Base-by-base conservation (phyloP, 1,139 yeast species). In the Saccharomyces hybrid region DNA sequence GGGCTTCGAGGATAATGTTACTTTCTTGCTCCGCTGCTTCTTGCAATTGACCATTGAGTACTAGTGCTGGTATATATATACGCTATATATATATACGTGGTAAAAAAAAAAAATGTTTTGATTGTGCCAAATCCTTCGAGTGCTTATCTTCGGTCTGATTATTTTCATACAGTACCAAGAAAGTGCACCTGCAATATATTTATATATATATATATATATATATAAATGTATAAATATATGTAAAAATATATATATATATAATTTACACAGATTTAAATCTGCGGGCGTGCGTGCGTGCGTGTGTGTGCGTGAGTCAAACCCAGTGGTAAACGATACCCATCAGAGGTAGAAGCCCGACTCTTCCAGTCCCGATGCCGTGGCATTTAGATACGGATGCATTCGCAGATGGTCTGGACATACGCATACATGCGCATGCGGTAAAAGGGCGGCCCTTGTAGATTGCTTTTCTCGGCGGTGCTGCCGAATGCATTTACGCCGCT, bases 141-240 rank as follows among this genome's bases (percentile, higher is more conserved):
- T 16, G 8, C 21, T 38, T 14, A 34, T 9, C 44, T 16, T 24
- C 9, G 19, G 24, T 9, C 7, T 38, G 19, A 2, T 7, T 8
- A 9, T 11, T 24, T 60, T 58, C 12, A 16, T 3, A 38, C 48
- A 38, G n/a, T 28, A 38, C 12, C 24, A 21, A 34, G 21, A 38
- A 16, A 16, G 48, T 46, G 48, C 31, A 46, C 31, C 11, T 46
- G 19, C 21, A 14, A 46, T 14, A 21, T 12, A 46, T 12, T 24
- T 5, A 24, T 46, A 19, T 44, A 44, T 19, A 44, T 9, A 19
- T 44, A 44, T 46, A 46, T 27, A n/a, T 6, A 44, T 44, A 8
- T 11, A 24, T 24, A 46, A 21, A 46, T 46, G 19, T 46, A 27
- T 9, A 16, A 8, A 16, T 38, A 14, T 14, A 16, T 16, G 16